Conservation (phyloP, 1,139 yeast species). For the Kodamaea arcana region DNA sequence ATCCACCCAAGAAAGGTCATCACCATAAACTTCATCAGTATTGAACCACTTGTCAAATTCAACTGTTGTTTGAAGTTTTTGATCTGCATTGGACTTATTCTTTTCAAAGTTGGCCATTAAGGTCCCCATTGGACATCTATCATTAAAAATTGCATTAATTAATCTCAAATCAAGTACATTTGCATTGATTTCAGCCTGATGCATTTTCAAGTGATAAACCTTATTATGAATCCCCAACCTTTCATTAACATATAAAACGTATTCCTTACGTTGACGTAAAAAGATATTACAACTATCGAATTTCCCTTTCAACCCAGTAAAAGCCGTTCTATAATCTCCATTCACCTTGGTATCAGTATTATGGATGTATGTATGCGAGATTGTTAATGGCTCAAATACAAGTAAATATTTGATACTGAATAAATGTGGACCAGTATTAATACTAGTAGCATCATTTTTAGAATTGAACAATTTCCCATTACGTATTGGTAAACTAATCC, state of each 20-base stretch:
- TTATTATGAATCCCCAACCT: constrained; percentile 52
- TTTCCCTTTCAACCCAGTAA: constrained; percentile 78
- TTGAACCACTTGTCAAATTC: constrained; percentile 14
- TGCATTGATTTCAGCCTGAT: constrained; percentile 72
- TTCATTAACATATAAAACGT: constrained; percentile 54
- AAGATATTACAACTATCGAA: constrained; percentile 67
- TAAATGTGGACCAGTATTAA: constrained; percentile 73
- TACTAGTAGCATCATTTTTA: constrained; percentile 21
- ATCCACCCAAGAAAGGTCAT: constrained; percentile 72
- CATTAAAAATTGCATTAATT: constrained; percentile 62
- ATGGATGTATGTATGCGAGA: constrained; percentile 69
- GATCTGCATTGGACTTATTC: constrained; percentile 1
- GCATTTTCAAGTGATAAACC: constrained; percentile 61
- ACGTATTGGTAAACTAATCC: constrained; percentile 70
- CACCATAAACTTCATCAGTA: constrained; percentile 35
- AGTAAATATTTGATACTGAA: constrained; percentile 80
- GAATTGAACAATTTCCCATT: constrained; percentile 59
- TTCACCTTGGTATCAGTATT: constrained; percentile 41
- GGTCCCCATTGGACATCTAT: constrained; percentile 45
- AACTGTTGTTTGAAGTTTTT: constrained; percentile 1
- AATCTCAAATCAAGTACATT: constrained; percentile 70
- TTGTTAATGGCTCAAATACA: constrained; percentile 64
- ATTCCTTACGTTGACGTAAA: constrained; percentile 80
- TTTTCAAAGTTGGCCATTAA: constrained; percentile 42
- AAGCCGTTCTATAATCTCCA: constrained; percentile 47